Percentiles rank a stretch among this genome's conserved stretches.
Evolutionary conservation across 1,139 yeast genomes (phyloP).

Genomic region (Kurtzmaniella natalensis): DNA sequence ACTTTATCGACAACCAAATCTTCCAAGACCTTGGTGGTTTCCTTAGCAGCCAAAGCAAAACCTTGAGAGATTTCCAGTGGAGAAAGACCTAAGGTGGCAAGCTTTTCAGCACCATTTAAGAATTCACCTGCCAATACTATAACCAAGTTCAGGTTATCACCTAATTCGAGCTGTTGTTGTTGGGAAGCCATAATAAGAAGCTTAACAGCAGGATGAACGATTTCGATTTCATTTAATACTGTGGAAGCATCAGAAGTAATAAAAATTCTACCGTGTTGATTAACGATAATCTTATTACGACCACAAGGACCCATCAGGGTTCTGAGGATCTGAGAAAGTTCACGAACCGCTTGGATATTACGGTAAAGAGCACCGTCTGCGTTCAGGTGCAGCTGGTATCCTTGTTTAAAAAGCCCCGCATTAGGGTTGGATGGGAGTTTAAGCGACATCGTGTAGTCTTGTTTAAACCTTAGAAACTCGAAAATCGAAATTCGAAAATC

Average conservation of each 20-base stretch:
- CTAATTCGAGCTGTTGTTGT: constrained; percentile 88
- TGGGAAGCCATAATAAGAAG: constrained; percentile 93
- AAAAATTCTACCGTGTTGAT: constrained; percentile 73
- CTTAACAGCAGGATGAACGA: constrained; percentile 96
- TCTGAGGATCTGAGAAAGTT: constrained; percentile 83
- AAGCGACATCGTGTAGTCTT: constrained; percentile 72
- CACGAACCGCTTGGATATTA: constrained; percentile 91
- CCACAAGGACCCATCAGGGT: constrained; percentile 99
- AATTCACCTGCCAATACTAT: constrained; percentile 83
- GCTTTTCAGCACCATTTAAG: constrained; percentile 75
- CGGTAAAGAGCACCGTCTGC: constrained; percentile 94
- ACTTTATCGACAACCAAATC: constrained; percentile 60
- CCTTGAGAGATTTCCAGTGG: constrained; percentile 92
- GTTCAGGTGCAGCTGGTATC: constrained; percentile 83
- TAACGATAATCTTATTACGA: constrained; percentile 90
- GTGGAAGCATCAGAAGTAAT: constrained; percentile 97
- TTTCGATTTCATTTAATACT: constrained; percentile 86
- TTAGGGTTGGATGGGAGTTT: constrained; percentile 92
- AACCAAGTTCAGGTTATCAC: constrained; percentile 46
- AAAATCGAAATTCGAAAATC: too few species aligned
- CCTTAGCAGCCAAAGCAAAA: constrained; percentile 75
- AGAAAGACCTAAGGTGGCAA: constrained; percentile 79
- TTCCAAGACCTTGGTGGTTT: constrained; percentile 66
- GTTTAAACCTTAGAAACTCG: too few species aligned
- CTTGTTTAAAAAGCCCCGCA: constrained; percentile 91